These are phyloP conservation scores for Phialemoniopsis sp. DNA, from an alignment of 2,329 filamentous ascomycete species.

Conservation along the genomic window DNA sequence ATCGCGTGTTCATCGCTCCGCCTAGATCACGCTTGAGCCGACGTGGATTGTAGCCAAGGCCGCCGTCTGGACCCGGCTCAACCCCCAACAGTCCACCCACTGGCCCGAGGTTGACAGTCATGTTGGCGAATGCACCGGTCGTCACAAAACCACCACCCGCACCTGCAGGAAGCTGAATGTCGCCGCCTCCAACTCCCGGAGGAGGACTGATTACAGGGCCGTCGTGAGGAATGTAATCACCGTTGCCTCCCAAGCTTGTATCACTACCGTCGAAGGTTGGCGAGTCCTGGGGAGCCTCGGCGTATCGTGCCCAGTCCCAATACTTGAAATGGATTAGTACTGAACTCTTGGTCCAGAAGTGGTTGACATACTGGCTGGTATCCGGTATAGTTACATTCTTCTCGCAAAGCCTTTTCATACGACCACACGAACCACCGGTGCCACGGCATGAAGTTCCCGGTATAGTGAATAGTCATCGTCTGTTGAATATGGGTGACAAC, in stretches of 20 bases:
- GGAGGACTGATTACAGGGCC: conserved; percentile 22
- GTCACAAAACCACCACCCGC: conserved; percentile 47
- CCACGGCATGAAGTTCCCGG: conserved; percentile 27
- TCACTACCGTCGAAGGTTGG: conserved; percentile 48
- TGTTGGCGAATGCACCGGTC: conserved; percentile 37
- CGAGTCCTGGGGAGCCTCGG: conserved; percentile 34
- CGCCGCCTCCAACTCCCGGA: conserved; percentile 15
- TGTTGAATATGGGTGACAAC: conserved; percentile 9
- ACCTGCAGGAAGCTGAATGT: conserved; percentile 29
- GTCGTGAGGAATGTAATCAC: conserved; percentile 25
- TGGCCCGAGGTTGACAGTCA: conserved; percentile 27
- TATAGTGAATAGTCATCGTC: conserved; percentile 10
- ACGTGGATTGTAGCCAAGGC: conserved; percentile 29
- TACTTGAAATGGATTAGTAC: conserved; percentile 24
- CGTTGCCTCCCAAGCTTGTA: conserved; percentile 41
- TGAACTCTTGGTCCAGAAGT: conserved; percentile 19
- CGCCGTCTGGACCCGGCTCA: conserved; percentile 14
- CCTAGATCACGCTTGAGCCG: conserved; percentile 23
- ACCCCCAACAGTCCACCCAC: conserved; percentile 14
- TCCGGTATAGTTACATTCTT: conserved; percentile 20
- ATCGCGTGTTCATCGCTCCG: conserved; percentile 20
- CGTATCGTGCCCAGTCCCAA: conserved; percentile 45
- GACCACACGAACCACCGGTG: conserved; percentile 25
- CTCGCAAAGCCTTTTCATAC: conserved; percentile 23
- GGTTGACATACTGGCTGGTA: conserved; percentile 19